Percentiles rank a stretch among this genome's conserved stretches.
phyloP scores from a whole-genome alignment of 2,329 filamentous ascomycete species.

The Blumeriella jaapii region DNA sequence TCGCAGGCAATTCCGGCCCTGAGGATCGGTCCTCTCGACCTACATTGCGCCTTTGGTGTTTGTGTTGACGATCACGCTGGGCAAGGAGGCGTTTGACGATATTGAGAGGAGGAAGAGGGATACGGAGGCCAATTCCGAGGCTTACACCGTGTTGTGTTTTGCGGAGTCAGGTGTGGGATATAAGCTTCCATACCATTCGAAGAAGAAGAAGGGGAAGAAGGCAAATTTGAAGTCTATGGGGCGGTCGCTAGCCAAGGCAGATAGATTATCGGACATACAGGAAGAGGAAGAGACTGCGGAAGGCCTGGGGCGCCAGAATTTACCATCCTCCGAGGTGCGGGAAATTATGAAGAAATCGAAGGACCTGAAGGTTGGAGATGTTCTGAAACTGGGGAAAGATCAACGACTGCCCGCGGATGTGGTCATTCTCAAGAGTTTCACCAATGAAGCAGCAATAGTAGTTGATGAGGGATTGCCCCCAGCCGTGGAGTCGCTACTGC shows the following conservation, averaged over 20 bases:
- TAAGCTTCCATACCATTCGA: constrained; percentile 28
- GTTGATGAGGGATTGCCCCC: constrained; percentile 5
- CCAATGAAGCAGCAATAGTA: constrained; percentile 37
- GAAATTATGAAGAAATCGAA: constrained; percentile 73
- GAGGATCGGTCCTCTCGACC: constrained; percentile 79
- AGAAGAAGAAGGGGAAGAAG: constrained; percentile 35
- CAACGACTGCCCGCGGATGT: constrained; percentile 92
- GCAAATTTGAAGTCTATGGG: constrained; percentile 32
- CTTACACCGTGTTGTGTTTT: constrained; percentile 68
- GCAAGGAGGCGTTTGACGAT: constrained; percentile 93
- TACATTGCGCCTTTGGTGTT: constrained; percentile 89
- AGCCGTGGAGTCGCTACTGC: constrained; percentile 18
- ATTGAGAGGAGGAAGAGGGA: constrained; percentile 77
- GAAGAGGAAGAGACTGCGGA: constrained; percentile 53
- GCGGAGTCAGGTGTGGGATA: constrained; percentile 38
- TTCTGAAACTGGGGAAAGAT: constrained; percentile 85
- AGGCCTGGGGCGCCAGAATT: constrained; percentile 29
- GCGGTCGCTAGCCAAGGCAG: constrained; percentile 26
- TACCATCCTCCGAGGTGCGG: constrained; percentile 39
- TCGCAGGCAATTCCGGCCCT: constrained; percentile 86
- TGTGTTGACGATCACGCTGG: constrained; percentile 82
- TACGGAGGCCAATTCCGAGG: constrained; percentile 87
- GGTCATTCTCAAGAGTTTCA: constrained; percentile 75
- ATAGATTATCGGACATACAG: constrained; percentile 51
- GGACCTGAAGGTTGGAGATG: constrained; percentile 86